Conservation (phyloP, 306 rosid species). For the Glycine latifolia region DNA sequence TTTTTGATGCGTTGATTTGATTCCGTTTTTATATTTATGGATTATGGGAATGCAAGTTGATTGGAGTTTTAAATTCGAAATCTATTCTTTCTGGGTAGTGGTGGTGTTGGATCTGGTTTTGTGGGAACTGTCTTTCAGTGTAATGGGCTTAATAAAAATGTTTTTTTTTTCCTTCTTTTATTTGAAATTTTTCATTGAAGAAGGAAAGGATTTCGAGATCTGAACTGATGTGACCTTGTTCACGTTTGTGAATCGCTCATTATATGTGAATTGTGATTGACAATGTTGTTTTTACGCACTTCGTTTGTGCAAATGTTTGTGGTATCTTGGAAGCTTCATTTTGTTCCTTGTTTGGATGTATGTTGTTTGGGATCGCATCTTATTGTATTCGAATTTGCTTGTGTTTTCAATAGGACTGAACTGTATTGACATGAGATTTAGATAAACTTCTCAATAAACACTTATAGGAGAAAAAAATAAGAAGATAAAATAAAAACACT, state of each 20-base stretch:
- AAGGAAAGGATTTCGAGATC: conserved; percentile 6
- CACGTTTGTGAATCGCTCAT: background rate
- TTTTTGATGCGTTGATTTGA: too few species aligned
- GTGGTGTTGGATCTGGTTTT: conserved; percentile 20
- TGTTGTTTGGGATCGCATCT: background rate
- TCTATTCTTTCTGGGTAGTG: background rate
- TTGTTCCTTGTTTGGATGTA: background rate
- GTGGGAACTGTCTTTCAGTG: background rate
- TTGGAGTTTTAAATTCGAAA: background rate
- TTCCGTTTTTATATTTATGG: background rate
- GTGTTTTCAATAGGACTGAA: conserved; percentile 12
- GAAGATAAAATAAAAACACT: background rate
- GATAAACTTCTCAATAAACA: background rate
- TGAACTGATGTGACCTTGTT: background rate
- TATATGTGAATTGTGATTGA: background rate
- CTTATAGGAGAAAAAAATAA: background rate
- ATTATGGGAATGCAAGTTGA: background rate
- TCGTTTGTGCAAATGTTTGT: background rate
- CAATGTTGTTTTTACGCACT: background rate
- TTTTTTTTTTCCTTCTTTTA: too few species aligned
- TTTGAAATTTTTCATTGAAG: background rate
- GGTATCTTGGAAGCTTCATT: background rate
- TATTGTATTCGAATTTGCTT: conserved; percentile 7
- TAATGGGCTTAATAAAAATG: background rate
- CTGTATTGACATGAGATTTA: background rate